A percentile compares a stretch with the other conserved stretches of the same genome.
phyloP scores from a whole-genome alignment of 2,329 filamentous ascomycete species.

The Monosporascus sp. region DNA sequence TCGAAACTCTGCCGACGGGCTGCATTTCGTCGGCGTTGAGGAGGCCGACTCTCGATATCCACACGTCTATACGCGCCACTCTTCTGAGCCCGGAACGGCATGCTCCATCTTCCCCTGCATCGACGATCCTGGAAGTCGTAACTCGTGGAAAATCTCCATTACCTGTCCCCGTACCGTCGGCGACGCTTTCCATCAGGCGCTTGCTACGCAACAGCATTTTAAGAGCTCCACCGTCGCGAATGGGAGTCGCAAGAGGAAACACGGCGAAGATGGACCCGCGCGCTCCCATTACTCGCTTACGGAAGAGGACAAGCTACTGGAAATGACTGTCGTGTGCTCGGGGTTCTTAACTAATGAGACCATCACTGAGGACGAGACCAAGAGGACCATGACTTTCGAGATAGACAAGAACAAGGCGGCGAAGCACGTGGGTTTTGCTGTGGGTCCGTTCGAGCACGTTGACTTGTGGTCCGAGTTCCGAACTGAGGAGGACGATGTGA shows the following conservation, averaged over 20 bases:
- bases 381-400: constrained; percentile 84
- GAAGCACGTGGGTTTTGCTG: constrained; percentile 86
- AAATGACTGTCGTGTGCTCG: constrained; percentile 87
- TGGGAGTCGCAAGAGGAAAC: constrained; percentile 32
- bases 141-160: constrained; percentile 83
- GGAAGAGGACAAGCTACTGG: constrained; percentile 80
- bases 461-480: constrained; percentile 81
- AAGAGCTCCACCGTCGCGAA: constrained; percentile 18
- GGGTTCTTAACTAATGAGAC: constrained; percentile 83
- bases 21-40: constrained; percentile 87
- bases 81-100: constrained; percentile 69
- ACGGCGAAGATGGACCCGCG: constrained; percentile 34
- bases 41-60: constrained; percentile 78
- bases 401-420: constrained; percentile 71
- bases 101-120: constrained; percentile 91
- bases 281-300: constrained; percentile 37
- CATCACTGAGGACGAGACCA: constrained; percentile 67
- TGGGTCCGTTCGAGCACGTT: constrained; percentile 92
- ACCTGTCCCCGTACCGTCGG: constrained; percentile 82
- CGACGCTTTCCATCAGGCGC: constrained; percentile 57
- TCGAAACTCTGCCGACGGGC: constrained; percentile 71
- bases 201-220: constrained; percentile 33
- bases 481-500: constrained; percentile 86
- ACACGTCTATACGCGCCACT: constrained; percentile 85
- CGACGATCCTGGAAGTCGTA: constrained; percentile 76